Conservation (phyloP, 192 early-diverging fungal species). For the Bifiguratus adelaidae region DNA sequence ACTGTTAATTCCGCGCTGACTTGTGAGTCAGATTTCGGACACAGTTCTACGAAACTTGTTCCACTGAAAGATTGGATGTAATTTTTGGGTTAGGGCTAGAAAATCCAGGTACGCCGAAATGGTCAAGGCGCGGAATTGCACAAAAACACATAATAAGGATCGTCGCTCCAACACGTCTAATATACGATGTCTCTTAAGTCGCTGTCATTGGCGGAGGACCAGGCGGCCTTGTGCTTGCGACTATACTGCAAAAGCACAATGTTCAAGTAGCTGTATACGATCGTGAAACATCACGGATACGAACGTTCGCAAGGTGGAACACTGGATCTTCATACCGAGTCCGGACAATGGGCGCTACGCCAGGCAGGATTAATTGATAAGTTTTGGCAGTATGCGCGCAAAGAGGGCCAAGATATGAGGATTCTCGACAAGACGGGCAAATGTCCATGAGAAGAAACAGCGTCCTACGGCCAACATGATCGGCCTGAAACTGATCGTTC, state of each 20-base stretch:
- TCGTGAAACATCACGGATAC: constrained; percentile 9
- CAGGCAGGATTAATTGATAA: constrained; percentile 17
- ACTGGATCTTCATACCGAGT: constrained; percentile 12
- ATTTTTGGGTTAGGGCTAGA: no score
- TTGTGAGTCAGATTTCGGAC: no score
- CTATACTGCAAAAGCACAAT: constrained; percentile 25
- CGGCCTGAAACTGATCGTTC: constrained; percentile 38
- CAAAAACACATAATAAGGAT: no score
- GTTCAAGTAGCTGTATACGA: constrained; percentile 29
- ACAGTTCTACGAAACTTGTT: no score
- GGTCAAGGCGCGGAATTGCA: no score
- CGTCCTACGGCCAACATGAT: neutral
- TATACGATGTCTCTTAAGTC: no score
- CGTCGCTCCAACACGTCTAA: no score
- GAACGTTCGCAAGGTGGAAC: constrained; percentile 21
- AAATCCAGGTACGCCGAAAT: no score
- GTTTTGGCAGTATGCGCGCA: constrained; percentile 15
- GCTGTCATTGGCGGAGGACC: constrained; percentile 38
- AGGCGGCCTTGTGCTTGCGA: constrained; percentile 31
- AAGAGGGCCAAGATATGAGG: constrained; percentile 20
- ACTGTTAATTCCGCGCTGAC: no score
- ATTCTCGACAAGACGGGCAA: constrained; percentile 21
- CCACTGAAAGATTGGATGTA: no score
- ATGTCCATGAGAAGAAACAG: constrained; percentile 9
- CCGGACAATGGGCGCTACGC: constrained; percentile 10